A percentile compares a stretch with the other conserved stretches of the same genome.
Evolutionary conservation across 2,329 filamentous ascomycete species (phyloP).

Genomic region (Colletotrichum sp.): DNA sequence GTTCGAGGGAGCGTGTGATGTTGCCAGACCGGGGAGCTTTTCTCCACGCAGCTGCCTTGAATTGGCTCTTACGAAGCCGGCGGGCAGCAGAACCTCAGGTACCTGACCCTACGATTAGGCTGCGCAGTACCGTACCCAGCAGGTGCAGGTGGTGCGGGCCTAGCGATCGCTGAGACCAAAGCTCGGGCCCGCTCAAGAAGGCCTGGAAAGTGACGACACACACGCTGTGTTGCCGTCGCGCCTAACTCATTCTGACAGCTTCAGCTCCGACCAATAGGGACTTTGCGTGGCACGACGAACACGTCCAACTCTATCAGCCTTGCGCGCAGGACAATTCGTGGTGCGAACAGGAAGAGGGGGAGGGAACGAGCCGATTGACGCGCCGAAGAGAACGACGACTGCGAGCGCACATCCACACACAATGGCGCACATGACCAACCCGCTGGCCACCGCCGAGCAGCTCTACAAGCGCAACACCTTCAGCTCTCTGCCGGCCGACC

Average conservation of each 20-base stretch:
- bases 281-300: neutral
- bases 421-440: slow-evolving; percentile 54
- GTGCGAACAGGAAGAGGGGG: neutral
- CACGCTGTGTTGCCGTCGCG: neutral
- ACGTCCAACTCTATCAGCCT: neutral
- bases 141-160: neutral
- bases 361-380: neutral
- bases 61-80: slow-evolving; percentile 8
- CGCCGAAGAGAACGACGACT: neutral
- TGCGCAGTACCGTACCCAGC: neutral
- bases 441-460: slow-evolving; percentile 75
- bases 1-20: slow-evolving; percentile 2
- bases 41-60: slow-evolving; percentile 22
- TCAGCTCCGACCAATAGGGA: slow-evolving; percentile 11
- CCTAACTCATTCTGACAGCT: slow-evolving; percentile 6
- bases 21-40: slow-evolving; percentile 11
- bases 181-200: neutral
- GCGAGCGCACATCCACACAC: neutral
- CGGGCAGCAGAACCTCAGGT: slow-evolving; percentile 9
- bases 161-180: neutral
- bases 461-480: slow-evolving; percentile 62
- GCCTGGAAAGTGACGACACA: slow-evolving; percentile 11
- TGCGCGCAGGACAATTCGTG: neutral
- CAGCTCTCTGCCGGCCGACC: slow-evolving; percentile 66
- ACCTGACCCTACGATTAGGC: neutral